phyloP scores from a whole-genome alignment of 352 stramenopile species.

The Hyaloperonospora brassicae region DNA sequence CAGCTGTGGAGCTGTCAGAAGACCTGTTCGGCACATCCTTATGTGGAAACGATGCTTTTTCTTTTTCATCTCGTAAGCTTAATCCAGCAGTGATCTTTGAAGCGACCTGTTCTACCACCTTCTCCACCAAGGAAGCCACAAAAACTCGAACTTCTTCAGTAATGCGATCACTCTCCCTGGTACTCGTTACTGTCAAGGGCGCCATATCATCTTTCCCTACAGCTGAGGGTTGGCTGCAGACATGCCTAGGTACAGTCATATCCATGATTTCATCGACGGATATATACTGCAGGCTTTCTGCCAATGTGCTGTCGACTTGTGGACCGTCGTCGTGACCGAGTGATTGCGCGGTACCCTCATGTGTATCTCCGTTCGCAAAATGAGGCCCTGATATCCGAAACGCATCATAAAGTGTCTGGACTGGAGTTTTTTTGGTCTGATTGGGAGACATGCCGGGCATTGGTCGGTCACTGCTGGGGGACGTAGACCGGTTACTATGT shows the following conservation, averaged over 20 bases:
- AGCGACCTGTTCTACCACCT: constrained; percentile 14
- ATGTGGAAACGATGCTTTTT: background rate
- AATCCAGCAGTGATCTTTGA: constrained; percentile 1
- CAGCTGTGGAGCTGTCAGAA: constrained; percentile 2
- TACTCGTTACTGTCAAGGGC: background rate
- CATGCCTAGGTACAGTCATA: background rate
- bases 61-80: constrained; percentile 1
- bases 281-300: constrained; percentile 23
- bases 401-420: constrained; percentile 14
- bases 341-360: constrained; percentile 5
- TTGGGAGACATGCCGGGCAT: constrained; percentile 11
- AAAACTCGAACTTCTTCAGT: constrained; percentile 10
- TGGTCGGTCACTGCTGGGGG: constrained; percentile 13
- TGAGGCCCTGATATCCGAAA: constrained; percentile 19
- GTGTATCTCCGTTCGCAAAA: constrained; percentile 7
- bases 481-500: constrained; percentile 18
- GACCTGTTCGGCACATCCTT: background rate
- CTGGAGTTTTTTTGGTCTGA: constrained; percentile 6
- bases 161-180: constrained; percentile 4
- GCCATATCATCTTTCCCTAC: constrained; percentile 1
- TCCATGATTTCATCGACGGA: constrained; percentile 13
- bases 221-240: background rate
- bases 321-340: constrained; percentile 2
- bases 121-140: constrained; percentile 18
- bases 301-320: constrained; percentile 11